phyloP scores from a whole-genome alignment of 2,329 filamentous ascomycete genomes.

The Ceratocystis lukuohia region DNA sequence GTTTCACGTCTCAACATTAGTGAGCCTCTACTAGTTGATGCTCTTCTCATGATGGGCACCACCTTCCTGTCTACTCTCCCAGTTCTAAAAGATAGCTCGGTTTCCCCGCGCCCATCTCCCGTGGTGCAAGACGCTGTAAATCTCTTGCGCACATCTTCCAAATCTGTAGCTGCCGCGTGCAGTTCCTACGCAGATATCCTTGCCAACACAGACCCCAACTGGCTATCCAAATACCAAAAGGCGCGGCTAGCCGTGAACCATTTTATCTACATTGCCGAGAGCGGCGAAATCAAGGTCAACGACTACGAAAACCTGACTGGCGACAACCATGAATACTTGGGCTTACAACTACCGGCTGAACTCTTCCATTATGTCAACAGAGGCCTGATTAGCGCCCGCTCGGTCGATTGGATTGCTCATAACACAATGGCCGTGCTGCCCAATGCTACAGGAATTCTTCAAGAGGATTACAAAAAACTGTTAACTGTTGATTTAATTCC shows the following conservation, averaged over 20 bases:
- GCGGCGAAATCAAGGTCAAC: conserved; percentile 64
- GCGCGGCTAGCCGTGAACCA: conserved; percentile 77
- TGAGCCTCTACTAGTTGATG: conserved; percentile 68
- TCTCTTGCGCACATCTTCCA: conserved; percentile 55
- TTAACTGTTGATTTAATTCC: conserved; percentile 61
- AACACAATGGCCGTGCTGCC: conserved; percentile 64
- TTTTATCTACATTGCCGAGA: conserved; percentile 64
- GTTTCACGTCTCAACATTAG: conserved; percentile 49
- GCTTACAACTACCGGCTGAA: conserved; percentile 79
- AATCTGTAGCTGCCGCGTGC: conserved; percentile 59
- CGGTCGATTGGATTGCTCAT: conserved; percentile 71
- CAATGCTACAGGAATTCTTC: conserved; percentile 72
- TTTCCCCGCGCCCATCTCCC: conserved; percentile 41
- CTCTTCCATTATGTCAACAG: conserved; percentile 80
- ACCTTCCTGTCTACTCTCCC: conserved; percentile 70
- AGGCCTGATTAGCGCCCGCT: conserved; percentile 63
- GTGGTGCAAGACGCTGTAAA: conserved; percentile 66
- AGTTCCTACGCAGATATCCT: conserved; percentile 68
- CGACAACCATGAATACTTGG: conserved; percentile 80
- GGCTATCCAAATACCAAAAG: conserved; percentile 75
- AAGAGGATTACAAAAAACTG: conserved; percentile 67
- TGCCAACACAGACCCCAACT: conserved; percentile 55
- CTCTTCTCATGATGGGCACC: conserved; percentile 69
- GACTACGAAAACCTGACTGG: conserved; percentile 60
- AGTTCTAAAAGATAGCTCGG: conserved; percentile 48